Percentiles rank a stretch among this genome's conserved stretches.
Conservation (phyloP, 176 grass and related monocot species). For the Neostapfia colusana region DNA sequence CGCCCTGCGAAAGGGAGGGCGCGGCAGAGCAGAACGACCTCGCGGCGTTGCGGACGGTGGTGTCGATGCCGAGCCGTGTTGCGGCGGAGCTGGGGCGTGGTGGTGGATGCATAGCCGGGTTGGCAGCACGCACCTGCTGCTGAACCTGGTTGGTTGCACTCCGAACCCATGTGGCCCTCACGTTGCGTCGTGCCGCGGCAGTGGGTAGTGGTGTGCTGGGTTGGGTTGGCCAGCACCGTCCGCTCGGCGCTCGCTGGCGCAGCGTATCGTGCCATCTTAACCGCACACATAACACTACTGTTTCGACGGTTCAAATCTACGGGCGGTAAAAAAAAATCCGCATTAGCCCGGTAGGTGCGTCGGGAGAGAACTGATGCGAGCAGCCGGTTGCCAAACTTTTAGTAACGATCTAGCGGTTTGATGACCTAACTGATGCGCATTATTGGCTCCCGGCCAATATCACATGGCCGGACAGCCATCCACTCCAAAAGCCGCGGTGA, state of each 20-base stretch:
- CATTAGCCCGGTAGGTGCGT: neutral
- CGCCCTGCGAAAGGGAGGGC: neutral
- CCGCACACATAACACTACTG: neutral
- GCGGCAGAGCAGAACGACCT: neutral
- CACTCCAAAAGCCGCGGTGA: neutral
- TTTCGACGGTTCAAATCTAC: neutral
- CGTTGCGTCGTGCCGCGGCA: slow-evolving; percentile 11
- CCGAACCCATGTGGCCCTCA: slow-evolving; percentile 26
- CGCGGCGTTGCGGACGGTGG: too few species aligned
- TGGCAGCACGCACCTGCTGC: neutral
- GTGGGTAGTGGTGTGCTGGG: neutral
- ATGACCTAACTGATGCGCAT: neutral
- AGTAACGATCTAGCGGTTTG: neutral
- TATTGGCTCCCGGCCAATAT: neutral
- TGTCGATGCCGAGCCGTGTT: neutral
- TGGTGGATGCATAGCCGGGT: slow-evolving; percentile 34
- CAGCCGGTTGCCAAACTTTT: neutral
- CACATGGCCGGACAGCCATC: slow-evolving; percentile 12
- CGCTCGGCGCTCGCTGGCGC: neutral
- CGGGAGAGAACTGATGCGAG: neutral
- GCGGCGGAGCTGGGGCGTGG: slow-evolving; percentile 6
- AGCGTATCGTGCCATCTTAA: neutral
- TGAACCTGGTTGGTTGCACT: neutral
- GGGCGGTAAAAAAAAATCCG: neutral
- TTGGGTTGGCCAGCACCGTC: slow-evolving; percentile 25